Evolutionary conservation across 148 eudicot genomes (phyloP).

Genomic region (Camellia sinensis): DNA sequence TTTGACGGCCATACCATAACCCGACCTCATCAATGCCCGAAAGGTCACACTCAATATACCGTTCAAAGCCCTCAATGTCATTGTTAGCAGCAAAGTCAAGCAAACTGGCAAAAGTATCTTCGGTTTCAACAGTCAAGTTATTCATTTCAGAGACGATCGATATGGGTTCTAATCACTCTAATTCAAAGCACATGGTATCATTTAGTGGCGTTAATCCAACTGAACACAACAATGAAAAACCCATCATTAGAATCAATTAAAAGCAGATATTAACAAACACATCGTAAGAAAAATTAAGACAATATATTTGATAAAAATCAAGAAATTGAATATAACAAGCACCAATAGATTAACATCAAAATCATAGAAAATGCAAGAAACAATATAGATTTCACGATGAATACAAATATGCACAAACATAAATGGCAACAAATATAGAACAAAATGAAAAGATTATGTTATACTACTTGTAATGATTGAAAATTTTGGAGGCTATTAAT

Average conservation of each 20-base stretch:
- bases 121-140: constrained; percentile 50
- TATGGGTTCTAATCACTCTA: background rate
- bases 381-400: background rate
- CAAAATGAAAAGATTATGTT: background rate
- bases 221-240: constrained; percentile 5
- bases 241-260: background rate
- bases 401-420: background rate
- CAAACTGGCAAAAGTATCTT: constrained; percentile 48
- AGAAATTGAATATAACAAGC: background rate
- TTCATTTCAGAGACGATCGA: constrained; percentile 28
- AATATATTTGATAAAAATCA: too few relatives aligned
- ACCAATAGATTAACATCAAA: background rate
- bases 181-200: constrained; percentile 22
- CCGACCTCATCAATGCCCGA: constrained; percentile 52
- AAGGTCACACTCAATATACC: constrained; percentile 35
- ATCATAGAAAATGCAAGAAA: background rate
- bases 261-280: background rate
- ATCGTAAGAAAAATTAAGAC: background rate
- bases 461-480: background rate
- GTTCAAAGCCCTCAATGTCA: constrained; percentile 56
- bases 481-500: constrained; percentile 1
- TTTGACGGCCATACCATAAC: constrained; percentile 64
- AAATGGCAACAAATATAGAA: background rate
- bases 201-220: constrained; percentile 13
- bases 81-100: constrained; percentile 78